phyloP scores from a whole-genome alignment of 768 basidiomycete genomes.

The Auricularia heimuer region DNA sequence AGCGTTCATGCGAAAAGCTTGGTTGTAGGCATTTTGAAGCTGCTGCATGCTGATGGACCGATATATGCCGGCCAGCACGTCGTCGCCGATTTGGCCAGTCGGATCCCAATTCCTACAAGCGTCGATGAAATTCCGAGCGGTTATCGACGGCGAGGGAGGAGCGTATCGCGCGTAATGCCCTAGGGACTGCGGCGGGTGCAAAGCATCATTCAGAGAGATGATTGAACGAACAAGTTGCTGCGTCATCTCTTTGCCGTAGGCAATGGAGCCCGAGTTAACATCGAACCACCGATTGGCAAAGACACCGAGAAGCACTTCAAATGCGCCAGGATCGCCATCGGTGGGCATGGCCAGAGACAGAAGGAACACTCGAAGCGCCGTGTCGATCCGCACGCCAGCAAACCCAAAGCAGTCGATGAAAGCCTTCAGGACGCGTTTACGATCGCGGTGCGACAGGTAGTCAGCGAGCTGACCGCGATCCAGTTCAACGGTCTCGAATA shows the following conservation, averaged over 20 bases:
- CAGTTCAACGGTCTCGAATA: conserved; percentile 74
- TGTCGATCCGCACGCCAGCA: conserved; percentile 72
- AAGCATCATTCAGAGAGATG: conserved; percentile 78
- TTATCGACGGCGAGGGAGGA: conserved; percentile 50
- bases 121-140: conserved; percentile 69
- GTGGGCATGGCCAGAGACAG: conserved; percentile 64
- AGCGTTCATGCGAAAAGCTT: not conserved
- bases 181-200: conserved; percentile 50
- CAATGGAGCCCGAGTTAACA: conserved; percentile 66
- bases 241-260: conserved; percentile 76
- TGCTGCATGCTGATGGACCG: conserved; percentile 48
- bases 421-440: conserved; percentile 66
- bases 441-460: conserved; percentile 66
- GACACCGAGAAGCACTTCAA: conserved; percentile 69
- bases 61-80: conserved; percentile 69
- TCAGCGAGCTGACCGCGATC: conserved; percentile 77
- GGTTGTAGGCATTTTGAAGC: conserved; percentile 4
- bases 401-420: conserved; percentile 88
- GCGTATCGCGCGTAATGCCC: conserved; percentile 35
- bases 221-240: conserved; percentile 68
- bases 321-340: conserved; percentile 23
- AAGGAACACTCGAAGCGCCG: conserved; percentile 81
- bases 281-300: conserved; percentile 89
- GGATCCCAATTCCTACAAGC: conserved; percentile 76
- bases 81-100: conserved; percentile 58